These are phyloP conservation scores for Lithocarpus polystachyus DNA, from an alignment of 306 rosid species.

Conservation along the genomic window DNA sequence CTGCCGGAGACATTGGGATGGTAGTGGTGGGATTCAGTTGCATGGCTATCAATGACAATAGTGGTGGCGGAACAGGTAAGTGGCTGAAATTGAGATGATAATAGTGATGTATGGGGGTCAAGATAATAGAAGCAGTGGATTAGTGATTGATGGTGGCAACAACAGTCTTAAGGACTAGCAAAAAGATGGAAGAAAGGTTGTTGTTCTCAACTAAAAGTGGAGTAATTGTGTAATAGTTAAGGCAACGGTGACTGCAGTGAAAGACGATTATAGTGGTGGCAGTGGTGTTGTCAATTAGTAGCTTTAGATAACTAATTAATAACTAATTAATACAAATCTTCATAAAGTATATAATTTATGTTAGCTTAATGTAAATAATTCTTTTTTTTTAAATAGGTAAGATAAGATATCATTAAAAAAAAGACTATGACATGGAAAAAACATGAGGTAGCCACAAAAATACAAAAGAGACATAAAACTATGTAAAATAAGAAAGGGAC, in stretches of 20 bases:
- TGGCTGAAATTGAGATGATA: not conserved
- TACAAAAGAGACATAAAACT: no score
- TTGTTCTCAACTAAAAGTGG: not conserved
- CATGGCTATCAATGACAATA: not conserved
- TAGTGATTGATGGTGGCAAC: not conserved
- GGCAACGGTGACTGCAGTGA: not conserved
- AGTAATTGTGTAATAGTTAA: not conserved
- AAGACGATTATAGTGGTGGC: not conserved
- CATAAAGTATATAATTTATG: not conserved
- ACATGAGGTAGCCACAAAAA: no score
- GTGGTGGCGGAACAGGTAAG: not conserved
- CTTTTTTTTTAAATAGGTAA: no score
- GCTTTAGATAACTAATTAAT: not conserved
- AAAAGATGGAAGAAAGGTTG: not conserved
- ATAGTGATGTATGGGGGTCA: not conserved
- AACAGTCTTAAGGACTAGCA: not conserved
- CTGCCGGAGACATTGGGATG: constrained; percentile 7
- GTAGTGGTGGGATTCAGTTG: not conserved
- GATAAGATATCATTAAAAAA: no score
- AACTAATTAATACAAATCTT: not conserved
- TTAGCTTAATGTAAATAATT: no score
- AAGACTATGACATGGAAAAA: no score
- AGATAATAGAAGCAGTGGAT: not conserved
- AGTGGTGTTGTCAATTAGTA: not conserved
- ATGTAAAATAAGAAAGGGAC: no score